These are phyloP conservation scores for Hippophae gyantsensis DNA, from an alignment of 306 rosid genomes.

Conservation along the genomic window DNA sequence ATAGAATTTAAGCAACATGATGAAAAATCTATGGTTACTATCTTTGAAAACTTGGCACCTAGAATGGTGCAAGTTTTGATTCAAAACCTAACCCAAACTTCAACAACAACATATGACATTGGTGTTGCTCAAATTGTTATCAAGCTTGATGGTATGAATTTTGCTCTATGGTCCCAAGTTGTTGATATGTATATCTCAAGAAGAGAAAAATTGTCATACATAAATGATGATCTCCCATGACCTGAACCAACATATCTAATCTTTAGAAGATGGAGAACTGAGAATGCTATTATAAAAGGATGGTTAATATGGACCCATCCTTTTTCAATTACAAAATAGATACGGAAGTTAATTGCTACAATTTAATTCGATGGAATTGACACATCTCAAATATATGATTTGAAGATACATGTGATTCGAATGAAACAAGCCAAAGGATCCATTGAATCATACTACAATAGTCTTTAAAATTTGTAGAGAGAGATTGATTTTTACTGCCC, in stretches of 20 bases:
- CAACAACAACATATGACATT: neutral
- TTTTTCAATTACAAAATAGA: neutral
- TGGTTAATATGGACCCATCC: too few species aligned
- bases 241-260: neutral
- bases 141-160: neutral
- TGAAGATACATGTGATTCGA: neutral
- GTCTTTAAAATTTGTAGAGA: slow-evolving; percentile 1
- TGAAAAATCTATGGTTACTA: neutral
- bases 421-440: neutral
- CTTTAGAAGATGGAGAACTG: neutral
- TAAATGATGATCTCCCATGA: neutral
- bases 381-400: slow-evolving; percentile 1
- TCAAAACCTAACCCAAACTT: neutral
- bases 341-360: neutral
- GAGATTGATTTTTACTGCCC: slow-evolving; percentile 4
- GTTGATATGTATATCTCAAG: too few species aligned
- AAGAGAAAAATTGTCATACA: too few species aligned
- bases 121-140: neutral
- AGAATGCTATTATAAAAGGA: neutral
- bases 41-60: neutral
- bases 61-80: neutral
- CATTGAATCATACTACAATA: slow-evolving; percentile 1
- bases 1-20: too few species aligned
- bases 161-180: neutral
- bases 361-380: slow-evolving; percentile 3